A percentile compares a stretch with the other conserved stretches of the same genome.
Evolutionary conservation across 805 yeast genomes (phyloP).

Genomic region (Candida fluviatilis): DNA sequence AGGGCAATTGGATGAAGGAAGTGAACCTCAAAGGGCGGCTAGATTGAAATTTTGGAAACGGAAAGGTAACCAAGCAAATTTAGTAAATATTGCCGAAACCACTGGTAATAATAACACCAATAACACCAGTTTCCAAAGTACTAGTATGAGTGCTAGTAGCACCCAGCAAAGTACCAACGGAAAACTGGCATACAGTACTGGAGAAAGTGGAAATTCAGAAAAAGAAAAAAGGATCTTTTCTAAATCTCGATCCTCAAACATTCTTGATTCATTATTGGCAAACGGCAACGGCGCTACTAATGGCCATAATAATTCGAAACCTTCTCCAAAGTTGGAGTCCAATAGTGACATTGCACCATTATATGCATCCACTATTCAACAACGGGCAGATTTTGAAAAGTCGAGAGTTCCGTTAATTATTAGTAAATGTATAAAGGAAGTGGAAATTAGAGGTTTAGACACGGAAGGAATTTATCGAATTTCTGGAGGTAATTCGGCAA

Average conservation of each 20-base stretch:
- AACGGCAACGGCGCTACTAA: constrained; percentile 10
- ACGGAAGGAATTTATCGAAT: constrained; percentile 88
- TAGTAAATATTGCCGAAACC: background rate
- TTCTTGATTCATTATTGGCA: constrained; percentile 33
- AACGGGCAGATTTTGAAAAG: constrained; percentile 60
- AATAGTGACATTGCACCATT: constrained; percentile 23
- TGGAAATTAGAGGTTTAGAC: constrained; percentile 71
- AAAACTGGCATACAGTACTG: background rate
- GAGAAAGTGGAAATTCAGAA: constrained; percentile 7
- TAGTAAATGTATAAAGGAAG: constrained; percentile 66
- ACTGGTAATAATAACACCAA: no score
- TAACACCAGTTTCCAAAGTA: background rate
- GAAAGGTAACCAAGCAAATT: constrained; percentile 1
- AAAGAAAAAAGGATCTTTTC: constrained; percentile 20
- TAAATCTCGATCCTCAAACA: constrained; percentile 46
- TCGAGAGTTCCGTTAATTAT: constrained; percentile 67
- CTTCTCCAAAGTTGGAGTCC: background rate
- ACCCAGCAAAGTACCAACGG: background rate
- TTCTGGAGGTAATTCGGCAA: constrained; percentile 75
- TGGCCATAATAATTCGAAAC: constrained; percentile 2
- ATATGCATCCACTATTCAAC: constrained; percentile 55
- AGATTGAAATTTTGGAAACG: constrained; percentile 43
- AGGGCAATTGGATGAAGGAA: constrained; percentile 15
- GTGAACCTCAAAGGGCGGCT: constrained; percentile 38
- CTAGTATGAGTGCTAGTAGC: background rate